Percentiles rank a stretch among this genome's conserved stretches.
phyloP scores from a whole-genome alignment of 768 basidiomycete species.

The Termitomyces sp. region DNA sequence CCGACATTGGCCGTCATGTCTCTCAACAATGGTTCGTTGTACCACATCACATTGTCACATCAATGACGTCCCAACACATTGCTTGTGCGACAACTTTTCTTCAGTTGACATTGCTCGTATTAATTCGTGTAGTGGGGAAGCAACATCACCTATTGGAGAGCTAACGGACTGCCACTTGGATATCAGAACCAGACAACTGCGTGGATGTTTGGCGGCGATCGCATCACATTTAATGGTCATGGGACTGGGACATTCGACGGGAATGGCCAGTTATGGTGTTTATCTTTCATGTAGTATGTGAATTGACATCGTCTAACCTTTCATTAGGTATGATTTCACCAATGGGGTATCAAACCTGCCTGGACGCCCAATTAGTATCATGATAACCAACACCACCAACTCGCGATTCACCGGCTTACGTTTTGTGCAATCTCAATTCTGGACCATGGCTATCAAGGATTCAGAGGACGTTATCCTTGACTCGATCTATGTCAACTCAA shows the following conservation, averaged over 20 bases:
- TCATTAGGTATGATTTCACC: slow-evolving; percentile 29
- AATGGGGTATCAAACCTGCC: slow-evolving; percentile 31
- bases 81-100: slow-evolving; percentile 19
- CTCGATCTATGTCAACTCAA: slow-evolving; percentile 35
- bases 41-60: no score
- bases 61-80: no score
- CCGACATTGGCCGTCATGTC: no score
- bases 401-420: slow-evolving; percentile 30
- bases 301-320: neutral
- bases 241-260: slow-evolving; percentile 34
- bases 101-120: neutral
- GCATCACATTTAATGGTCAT: slow-evolving; percentile 23
- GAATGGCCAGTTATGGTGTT: slow-evolving; percentile 35
- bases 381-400: slow-evolving; percentile 29
- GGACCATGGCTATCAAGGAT: slow-evolving; percentile 25
- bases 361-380: slow-evolving; percentile 31
- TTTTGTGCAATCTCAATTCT: no score
- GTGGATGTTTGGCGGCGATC: slow-evolving; percentile 30
- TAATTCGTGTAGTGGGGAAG: slow-evolving; percentile 21
- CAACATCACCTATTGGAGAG: slow-evolving; percentile 33
- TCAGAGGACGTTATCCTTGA: slow-evolving; percentile 32
- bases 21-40: no score
- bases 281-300: neutral
- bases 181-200: slow-evolving; percentile 33
- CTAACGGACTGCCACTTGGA: slow-evolving; percentile 25